Conservation (phyloP, 1,284 basidiomycete genomes). For the Peniophora sp. region DNA sequence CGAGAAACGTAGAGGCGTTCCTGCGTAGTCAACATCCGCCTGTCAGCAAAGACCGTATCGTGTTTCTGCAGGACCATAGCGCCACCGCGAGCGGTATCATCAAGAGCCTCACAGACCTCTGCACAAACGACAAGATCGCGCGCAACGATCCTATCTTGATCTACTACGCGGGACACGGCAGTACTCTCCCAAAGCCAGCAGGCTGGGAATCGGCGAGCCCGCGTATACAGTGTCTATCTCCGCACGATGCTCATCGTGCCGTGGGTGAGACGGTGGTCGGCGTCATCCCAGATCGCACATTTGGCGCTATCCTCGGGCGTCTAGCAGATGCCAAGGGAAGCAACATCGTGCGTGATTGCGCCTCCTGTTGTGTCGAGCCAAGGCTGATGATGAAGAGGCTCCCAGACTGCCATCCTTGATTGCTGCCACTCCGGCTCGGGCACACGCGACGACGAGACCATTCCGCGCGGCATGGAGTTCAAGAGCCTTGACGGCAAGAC, state of each 20-base stretch:
- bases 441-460: neutral
- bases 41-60: too few relatives aligned
- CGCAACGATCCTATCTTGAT: neutral
- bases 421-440: conserved; percentile 1
- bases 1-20: too few relatives aligned
- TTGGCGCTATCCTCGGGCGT: neutral
- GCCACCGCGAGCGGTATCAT: too few relatives aligned
- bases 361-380: neutral
- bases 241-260: neutral
- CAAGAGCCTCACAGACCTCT: too few relatives aligned
- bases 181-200: neutral
- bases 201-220: neutral
- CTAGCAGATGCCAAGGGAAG: neutral
- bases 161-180: neutral
- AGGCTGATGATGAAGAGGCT: neutral
- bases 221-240: neutral
- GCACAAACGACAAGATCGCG: too few relatives aligned
- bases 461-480: neutral
- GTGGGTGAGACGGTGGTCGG: neutral
- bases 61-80: too few relatives aligned
- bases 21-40: too few relatives aligned
- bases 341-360: neutral
- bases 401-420: neutral
- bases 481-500: neutral
- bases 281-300: neutral